Conservation (phyloP, 805 yeast genomes). For the Kockiozyma suomiensis region DNA sequence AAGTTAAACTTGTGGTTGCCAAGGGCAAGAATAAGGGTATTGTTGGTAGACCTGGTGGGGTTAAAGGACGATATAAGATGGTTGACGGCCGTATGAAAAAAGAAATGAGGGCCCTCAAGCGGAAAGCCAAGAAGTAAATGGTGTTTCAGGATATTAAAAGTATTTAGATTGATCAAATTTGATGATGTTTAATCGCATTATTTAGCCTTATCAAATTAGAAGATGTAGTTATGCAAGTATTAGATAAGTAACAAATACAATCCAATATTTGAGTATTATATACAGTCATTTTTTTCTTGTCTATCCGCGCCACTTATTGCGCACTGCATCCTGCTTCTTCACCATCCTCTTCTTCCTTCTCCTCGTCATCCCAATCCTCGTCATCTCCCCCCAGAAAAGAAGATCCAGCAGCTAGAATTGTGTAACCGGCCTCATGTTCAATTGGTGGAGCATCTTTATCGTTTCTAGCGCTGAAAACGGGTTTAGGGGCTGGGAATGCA, state of each 20-base stretch:
- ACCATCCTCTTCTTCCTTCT: neutral
- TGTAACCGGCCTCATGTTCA: conserved; percentile 20
- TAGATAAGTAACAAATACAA: too few relatives aligned
- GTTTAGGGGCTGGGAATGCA: conserved; percentile 29
- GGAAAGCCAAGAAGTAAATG: conserved; percentile 66
- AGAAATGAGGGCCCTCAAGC: conserved; percentile 88
- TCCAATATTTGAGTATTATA: too few relatives aligned
- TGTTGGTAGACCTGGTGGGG: conserved; percentile 94
- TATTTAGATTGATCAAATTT: neutral
- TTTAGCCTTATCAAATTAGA: too few relatives aligned
- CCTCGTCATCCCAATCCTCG: conserved; percentile 1
- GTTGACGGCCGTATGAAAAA: conserved; percentile 98
- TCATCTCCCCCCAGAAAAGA: too few relatives aligned
- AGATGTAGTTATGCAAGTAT: too few relatives aligned
- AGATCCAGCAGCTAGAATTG: too few relatives aligned
- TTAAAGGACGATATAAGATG: conserved; percentile 98
- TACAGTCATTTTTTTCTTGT: too few relatives aligned
- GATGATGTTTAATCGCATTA: neutral
- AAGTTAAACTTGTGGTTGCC: conserved; percentile 88
- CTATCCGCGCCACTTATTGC: neutral
- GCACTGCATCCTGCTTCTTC: conserved; percentile 1
- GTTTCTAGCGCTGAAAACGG: conserved; percentile 1
- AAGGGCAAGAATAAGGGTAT: conserved; percentile 81
- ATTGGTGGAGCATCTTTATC: neutral
- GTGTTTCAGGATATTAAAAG: neutral